Evolutionary conservation across 306 rosid genomes (phyloP).

Genomic region (Benincasa hispida): DNA sequence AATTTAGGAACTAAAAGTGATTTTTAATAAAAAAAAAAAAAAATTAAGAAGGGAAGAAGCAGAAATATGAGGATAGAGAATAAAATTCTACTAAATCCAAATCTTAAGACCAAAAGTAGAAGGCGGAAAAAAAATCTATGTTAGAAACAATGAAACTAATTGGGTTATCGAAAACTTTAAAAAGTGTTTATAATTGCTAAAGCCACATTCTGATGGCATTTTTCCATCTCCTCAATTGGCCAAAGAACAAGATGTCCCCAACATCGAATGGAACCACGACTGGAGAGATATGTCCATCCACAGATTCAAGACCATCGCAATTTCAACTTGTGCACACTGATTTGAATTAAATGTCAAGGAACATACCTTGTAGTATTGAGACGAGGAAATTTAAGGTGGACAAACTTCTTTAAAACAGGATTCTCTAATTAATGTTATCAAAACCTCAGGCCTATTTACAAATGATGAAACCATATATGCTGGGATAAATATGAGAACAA

Average conservation of each 20-base stretch:
- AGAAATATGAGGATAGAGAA: too few species aligned
- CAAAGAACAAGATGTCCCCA: neutral
- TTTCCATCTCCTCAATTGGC: too few species aligned
- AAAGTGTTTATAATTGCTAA: too few species aligned
- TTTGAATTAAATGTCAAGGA: neutral
- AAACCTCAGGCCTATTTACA: conserved; percentile 7
- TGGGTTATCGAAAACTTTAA: too few species aligned
- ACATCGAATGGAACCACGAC: neutral
- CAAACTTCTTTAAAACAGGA: neutral
- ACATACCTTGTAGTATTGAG: neutral
- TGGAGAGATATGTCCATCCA: neutral
- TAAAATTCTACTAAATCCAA: too few species aligned
- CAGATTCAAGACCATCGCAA: neutral
- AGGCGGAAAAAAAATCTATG: too few species aligned
- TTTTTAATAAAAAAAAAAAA: too few species aligned
- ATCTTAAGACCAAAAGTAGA: too few species aligned
- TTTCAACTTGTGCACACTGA: neutral
- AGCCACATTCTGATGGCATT: neutral
- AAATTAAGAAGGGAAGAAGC: too few species aligned
- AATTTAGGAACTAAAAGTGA: too few species aligned
- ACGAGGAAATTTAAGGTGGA: neutral
- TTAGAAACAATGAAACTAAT: too few species aligned
- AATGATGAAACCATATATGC: neutral
- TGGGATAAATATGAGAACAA: conserved; percentile 1
- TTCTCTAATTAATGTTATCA: neutral